Base-by-base conservation (phyloP, 176 grass and related monocot genomes). In the Urochloa ruziziensis region DNA sequence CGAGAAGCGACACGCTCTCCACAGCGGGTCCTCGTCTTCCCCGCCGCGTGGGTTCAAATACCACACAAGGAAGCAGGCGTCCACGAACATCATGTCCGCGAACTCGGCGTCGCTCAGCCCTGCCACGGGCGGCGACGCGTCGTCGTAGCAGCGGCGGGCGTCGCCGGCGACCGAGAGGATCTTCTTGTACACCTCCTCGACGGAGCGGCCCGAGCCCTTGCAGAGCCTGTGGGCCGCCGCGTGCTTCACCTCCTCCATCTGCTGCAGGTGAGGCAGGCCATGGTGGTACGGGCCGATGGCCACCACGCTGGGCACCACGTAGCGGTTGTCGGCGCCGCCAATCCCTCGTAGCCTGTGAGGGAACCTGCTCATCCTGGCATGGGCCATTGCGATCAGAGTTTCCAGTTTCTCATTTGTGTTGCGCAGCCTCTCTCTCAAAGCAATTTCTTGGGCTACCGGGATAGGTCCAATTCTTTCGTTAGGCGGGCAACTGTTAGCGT, bases 251-350 rank as follows among this genome's bases (percentile, higher is more conserved):
- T 84, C 23, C 61, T 84, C 61, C 82, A 67, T 77, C 25, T 62
- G 4, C 0, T 8, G 48, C 3, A 85, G 4, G 14, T 39, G 37
- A 1, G 4, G 17, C 5, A 0, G 1, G 49, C 7, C 2, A 0
- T 7, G 60, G 60, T 84, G 72, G 82, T 56, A 76, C 0, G 82
- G 82, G 0, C 71, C 82, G 24, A 84, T 67, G 72, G 82, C 61
- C n/a, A 84, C 60, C 5, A 67, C 33, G 29, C 28, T 28, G 1
- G 83, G 39, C 25, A 27, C 66, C 19, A 78, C 1, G 83, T 36
- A 79, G 33, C 65, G 44, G 13, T 3, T 23, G 10, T 8, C 13
- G 1, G 19, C 5, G 36, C 32, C 70, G 30, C 56, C 68, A 2
- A 63, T 7, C 1, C 17, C 33, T 0, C 7, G 6, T 5, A 61